Base-by-base conservation (phyloP, 805 yeast genomes). In the Kazachstania kunashirensis region DNA sequence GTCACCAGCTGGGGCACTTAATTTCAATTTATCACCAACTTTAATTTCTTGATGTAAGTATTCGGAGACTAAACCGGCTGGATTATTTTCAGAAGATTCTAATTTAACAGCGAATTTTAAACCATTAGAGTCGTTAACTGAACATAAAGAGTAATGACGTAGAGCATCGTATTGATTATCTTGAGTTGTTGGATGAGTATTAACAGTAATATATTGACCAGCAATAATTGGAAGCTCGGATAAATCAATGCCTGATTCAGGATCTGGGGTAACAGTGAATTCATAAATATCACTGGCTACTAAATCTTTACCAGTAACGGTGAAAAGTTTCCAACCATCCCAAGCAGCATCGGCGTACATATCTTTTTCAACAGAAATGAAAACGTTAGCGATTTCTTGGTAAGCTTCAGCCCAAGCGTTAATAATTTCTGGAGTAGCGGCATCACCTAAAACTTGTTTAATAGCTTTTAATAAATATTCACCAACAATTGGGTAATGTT, bases 331-430 rank as follows among this genome's bases (percentile, higher is more conserved):
- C 63, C 73, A 76, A 1, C 73, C 80, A n/a, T 55, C 43, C 88
- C 86, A 79, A 5, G 67, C 68, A 1, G 58, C 66, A n/a, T 55
- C 48, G 23, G 55, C 47, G 50, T 79, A 79, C 45, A 66, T 51
- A 4, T 57, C 57, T 34, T 56, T 56, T 56, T 79, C 88, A 15
- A 71, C 68, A 27, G 63, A 55, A 44, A 80, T 79, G 44, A 79
- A 63, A 8, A 75, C 54, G 38, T 74, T 67, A 5, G 86, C 86
- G 42, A 79, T 63, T 39, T 69, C 72, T 25, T 68, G 70, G 53
- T 80, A 79, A 5, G 88, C 86, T 29, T 62, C 67, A 17, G 66
- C 62, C 84, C 85, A 80, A 9, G 84, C 84, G 18, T 61, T 66
- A 31, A 77, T 46, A 37, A 80, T 71, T 29, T 67, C 75, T 3